Conservation (phyloP, 2,329 filamentous ascomycete genomes). For the Colletotrichum lentis region DNA sequence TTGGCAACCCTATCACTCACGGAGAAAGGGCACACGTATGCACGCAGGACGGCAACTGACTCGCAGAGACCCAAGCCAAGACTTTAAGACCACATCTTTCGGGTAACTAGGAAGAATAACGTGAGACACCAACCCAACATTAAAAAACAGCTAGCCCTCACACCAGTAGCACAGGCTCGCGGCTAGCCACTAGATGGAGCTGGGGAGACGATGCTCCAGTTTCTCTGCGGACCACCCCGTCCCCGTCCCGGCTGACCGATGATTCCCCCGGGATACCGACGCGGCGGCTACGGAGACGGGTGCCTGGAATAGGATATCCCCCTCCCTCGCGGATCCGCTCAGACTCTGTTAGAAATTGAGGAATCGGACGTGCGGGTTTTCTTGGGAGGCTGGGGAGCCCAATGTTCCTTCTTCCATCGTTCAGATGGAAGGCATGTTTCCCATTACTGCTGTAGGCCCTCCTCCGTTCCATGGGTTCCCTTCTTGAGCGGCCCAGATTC, state of each 20-base stretch:
- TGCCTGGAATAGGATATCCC: slow-evolving; percentile 13
- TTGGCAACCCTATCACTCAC: slow-evolving; percentile 22
- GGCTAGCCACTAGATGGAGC: background rate
- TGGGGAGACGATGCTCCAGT: slow-evolving; percentile 13
- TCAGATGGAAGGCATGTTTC: too few species aligned
- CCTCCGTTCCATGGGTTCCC: background rate
- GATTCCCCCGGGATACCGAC: slow-evolving; percentile 29
- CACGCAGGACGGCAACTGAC: slow-evolving; percentile 17
- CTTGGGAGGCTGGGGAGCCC: slow-evolving; percentile 1
- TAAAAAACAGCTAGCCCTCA: slow-evolving; percentile 8
- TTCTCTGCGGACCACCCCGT: slow-evolving; percentile 30
- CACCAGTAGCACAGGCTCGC: slow-evolving; percentile 16
- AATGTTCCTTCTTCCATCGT: background rate
- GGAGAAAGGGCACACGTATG: slow-evolving; percentile 24
- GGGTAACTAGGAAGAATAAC: slow-evolving; percentile 20
- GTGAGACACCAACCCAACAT: slow-evolving; percentile 24
- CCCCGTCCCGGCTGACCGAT: slow-evolving; percentile 25
- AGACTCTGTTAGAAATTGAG: background rate
- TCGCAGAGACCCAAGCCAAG: slow-evolving; percentile 26
- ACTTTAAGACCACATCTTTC: slow-evolving; percentile 7
- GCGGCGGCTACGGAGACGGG: slow-evolving; percentile 13
- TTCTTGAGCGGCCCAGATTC: background rate
- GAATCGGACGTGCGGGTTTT: slow-evolving; percentile 20
- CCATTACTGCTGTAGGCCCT: too few species aligned
- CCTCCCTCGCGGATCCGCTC: slow-evolving; percentile 17